Evolutionary conservation across 257 asterid genomes (phyloP), one percentile per base, ranked within the genome.

Genomic region (Capsicum rhomboideum): DNA sequence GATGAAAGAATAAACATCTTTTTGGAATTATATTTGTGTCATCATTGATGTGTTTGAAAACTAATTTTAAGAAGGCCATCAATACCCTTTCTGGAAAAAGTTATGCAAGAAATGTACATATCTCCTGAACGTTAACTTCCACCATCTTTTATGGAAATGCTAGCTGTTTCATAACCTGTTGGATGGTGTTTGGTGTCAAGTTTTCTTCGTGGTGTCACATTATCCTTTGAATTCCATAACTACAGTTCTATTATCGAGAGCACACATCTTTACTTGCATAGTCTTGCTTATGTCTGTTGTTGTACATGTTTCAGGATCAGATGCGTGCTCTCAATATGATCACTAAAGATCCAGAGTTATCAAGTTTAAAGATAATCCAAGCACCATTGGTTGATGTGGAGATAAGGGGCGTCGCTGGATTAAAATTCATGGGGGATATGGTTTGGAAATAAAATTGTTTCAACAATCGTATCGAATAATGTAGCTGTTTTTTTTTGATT

Each of bases 371-470:
- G 77, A 40, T 89, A 64, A 81, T 94, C 79, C 82, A 89, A 69
- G 88, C 92, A 44, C 94, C 94, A 61, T 82, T 93, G 84, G 84
- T 90, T 77, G 97, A 94, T 84, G 91, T 90, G 29, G 97, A 93
- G 87, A 90, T 93, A 80, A 90, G 95, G 86, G 95, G 97, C 4
- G 91, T 92, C 54, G 92, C 95, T 6, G 98, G 93, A 21, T 94
- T 94, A 85, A 90, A 87, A 63, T 92, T 87, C 84, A 89, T 91
- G 93, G 97, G 98, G 18, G 92, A 91, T 85, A 23, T 84, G 17
- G 86, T 93, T 75, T 91, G 95, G 98, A 85, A 86, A 86, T 93
- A 88, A 91, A 74, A 14, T 75, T 75, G 42, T 75, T 49, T 14
- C 40, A 74, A 67, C 77, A 31, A 34, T 34, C 9, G 18, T 31